phyloP scores from a whole-genome alignment of 192 early-diverging fungal species.

The Pilaira anomala region DNA sequence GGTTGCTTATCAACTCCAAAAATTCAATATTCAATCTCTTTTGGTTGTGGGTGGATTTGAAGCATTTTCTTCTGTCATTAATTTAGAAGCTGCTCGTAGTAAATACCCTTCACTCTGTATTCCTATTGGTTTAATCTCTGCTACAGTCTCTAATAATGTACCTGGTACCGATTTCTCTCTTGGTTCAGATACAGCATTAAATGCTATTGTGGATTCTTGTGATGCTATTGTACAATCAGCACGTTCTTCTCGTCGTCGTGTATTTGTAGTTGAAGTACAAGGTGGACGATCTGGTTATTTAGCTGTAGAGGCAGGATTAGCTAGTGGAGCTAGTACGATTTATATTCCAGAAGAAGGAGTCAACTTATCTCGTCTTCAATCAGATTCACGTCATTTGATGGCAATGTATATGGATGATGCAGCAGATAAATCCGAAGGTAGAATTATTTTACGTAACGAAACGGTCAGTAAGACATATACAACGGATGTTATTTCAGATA shows the following conservation, averaged over 20 bases:
- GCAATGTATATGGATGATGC: conserved; percentile 74
- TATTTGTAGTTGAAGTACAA: conserved; percentile 97
- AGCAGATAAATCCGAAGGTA: conserved; percentile 69
- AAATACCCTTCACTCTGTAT: conserved; percentile 93
- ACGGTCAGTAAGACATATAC: conserved; percentile 77
- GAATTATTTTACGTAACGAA: conserved; percentile 83
- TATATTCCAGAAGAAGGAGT: conserved; percentile 96
- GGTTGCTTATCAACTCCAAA: conserved; percentile 91
- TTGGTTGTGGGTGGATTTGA: conserved; percentile 95
- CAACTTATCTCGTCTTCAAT: conserved; percentile 72
- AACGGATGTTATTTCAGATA: conserved; percentile 82
- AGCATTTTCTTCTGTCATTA: conserved; percentile 74
- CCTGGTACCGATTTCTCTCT: conserved; percentile 94
- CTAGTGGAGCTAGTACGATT: conserved; percentile 78
- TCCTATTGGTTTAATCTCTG: conserved; percentile 88
- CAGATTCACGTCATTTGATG: conserved; percentile 78
- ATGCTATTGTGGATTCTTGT: conserved; percentile 85
- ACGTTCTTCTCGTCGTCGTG: conserved; percentile 81
- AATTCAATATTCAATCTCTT: conserved; percentile 82
- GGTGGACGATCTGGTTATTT: conserved; percentile 94
- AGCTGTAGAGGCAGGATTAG: conserved; percentile 79
- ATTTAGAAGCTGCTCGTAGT: conserved; percentile 64
- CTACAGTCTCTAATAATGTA: conserved; percentile 96
- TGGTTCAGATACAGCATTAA: conserved; percentile 90
- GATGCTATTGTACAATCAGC: conserved; percentile 93